Conservation (phyloP, 257 asterid genomes). For the Salvia splendens region DNA sequence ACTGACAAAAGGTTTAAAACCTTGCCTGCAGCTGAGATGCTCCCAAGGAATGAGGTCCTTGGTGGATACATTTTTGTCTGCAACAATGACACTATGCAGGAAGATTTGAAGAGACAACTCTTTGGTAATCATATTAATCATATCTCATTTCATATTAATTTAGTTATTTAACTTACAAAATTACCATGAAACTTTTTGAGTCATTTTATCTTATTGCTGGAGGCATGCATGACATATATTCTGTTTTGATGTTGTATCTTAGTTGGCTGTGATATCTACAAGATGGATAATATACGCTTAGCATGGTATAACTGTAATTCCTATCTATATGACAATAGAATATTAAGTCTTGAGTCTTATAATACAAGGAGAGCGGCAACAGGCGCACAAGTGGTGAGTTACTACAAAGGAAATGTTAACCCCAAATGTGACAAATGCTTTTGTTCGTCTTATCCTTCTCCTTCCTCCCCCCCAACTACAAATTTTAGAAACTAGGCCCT, state of each 20-base stretch:
- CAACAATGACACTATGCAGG: conserved; percentile 97
- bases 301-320: background rate
- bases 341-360: background rate
- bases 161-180: background rate
- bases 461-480: background rate
- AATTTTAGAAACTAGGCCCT: background rate
- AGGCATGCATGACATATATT: too few species aligned
- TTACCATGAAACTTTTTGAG: conserved; percentile 4
- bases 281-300: background rate
- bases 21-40: conserved; percentile 88
- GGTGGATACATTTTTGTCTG: conserved; percentile 98
- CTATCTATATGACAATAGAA: background rate
- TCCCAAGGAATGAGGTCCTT: conserved; percentile 88
- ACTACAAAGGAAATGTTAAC: background rate
- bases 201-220: background rate
- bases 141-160: conserved; percentile 5
- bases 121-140: conserved; percentile 60
- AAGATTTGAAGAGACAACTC: conserved; percentile 85
- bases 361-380: background rate
- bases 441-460: background rate
- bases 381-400: background rate
- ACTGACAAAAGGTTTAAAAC: conserved; percentile 93
- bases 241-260: too few species aligned
- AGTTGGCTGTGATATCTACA: too few species aligned
- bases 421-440: too few species aligned